Conservation (phyloP, 768 basidiomycete species). For the Leccinum variicolor region DNA sequence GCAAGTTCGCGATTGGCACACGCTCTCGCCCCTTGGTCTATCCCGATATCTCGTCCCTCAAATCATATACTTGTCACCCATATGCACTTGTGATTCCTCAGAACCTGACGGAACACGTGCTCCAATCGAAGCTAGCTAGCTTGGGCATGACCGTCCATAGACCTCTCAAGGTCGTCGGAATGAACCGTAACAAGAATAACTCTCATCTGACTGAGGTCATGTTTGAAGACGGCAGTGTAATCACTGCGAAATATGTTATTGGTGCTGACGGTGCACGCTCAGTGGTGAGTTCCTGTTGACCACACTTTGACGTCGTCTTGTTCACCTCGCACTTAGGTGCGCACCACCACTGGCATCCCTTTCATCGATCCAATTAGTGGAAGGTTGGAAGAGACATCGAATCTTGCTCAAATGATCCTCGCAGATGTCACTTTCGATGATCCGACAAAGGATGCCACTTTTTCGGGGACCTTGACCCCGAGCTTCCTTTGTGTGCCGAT, state of each 20-base stretch:
- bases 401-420: background rate
- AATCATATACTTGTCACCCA: constrained; percentile 42
- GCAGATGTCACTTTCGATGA: background rate
- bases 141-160: background rate
- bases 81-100: constrained; percentile 45
- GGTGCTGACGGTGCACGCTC: background rate
- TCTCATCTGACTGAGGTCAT: background rate
- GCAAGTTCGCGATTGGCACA: constrained; percentile 27
- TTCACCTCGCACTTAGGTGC: background rate
- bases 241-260: background rate
- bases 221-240: background rate
- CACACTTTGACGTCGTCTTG: background rate
- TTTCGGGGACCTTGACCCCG: constrained; percentile 7
- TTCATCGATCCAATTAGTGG: background rate
- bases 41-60: constrained; percentile 35
- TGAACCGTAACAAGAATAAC: background rate
- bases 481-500: constrained; percentile 11
- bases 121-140: constrained; percentile 14
- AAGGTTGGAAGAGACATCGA: background rate
- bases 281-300: background rate
- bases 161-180: background rate
- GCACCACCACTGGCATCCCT: background rate
- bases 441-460: background rate
- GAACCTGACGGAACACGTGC: constrained; percentile 40
- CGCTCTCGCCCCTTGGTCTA: constrained; percentile 26